Evolutionary conservation across 2,329 filamentous ascomycete genomes (phyloP).

Genomic region (Phialophora macrospora): DNA sequence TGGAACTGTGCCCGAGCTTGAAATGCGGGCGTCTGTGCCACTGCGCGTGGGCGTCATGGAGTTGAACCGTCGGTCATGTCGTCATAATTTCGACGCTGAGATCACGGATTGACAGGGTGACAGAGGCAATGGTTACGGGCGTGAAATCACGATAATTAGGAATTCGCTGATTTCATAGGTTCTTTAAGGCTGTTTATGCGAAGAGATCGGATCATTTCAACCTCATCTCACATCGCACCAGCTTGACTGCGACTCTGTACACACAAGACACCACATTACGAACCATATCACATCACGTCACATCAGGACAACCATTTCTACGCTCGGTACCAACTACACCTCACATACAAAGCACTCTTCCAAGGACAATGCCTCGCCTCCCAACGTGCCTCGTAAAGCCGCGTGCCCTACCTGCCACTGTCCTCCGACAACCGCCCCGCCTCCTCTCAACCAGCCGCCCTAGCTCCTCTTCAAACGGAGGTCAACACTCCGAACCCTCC

Average conservation of each 20-base stretch:
- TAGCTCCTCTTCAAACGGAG: background rate
- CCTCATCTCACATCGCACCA: background rate
- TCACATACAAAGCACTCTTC: background rate
- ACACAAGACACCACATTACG: background rate
- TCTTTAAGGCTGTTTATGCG: too few species aligned
- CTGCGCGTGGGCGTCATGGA: background rate
- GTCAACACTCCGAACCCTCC: slow-evolving; percentile 11
- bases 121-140: background rate
- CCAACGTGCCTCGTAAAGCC: background rate
- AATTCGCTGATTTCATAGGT: background rate
- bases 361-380: slow-evolving; percentile 9
- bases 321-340: background rate
- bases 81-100: slow-evolving; percentile 1
- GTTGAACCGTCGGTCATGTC: background rate
- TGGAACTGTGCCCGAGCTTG: background rate
- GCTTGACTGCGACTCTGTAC: background rate
- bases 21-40: background rate
- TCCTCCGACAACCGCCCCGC: background rate
- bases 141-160: background rate
- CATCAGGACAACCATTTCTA: background rate
- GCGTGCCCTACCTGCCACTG: background rate
- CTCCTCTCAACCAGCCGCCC: background rate
- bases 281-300: background rate
- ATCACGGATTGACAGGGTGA: background rate
- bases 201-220: too few species aligned